A percentile compares a stretch with the other conserved stretches of the same genome.
These are phyloP conservation scores for Cyclospora cayetanensis DNA, from an alignment of 169 alveolate genomes.

Conservation along the genomic window DNA sequence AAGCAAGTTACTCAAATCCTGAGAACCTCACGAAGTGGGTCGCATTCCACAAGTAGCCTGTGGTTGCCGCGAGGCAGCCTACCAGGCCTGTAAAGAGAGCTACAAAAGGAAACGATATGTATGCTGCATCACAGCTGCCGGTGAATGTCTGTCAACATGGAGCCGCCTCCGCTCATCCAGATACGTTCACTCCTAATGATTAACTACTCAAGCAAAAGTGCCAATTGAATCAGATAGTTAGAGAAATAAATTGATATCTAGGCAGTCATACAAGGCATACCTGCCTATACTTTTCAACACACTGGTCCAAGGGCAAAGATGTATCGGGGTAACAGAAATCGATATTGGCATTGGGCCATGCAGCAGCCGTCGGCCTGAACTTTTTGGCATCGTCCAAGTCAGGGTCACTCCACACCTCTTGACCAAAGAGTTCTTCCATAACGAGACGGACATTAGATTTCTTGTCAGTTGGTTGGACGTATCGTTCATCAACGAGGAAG, in stretches of 20 bases:
- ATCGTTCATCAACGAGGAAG: slow-evolving; percentile 75
- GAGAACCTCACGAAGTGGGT: background rate
- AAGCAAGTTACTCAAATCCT: slow-evolving; percentile 59
- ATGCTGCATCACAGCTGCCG: too few relatives aligned
- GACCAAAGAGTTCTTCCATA: slow-evolving; percentile 65
- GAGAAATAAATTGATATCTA: background rate
- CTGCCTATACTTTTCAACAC: slow-evolving; percentile 65
- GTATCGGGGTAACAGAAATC: slow-evolving; percentile 71
- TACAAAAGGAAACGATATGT: too few relatives aligned
- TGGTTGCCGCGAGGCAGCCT: too few relatives aligned
- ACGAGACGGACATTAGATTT: slow-evolving; percentile 69
- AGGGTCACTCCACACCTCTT: slow-evolving; percentile 58
- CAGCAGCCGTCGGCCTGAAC: slow-evolving; percentile 51
- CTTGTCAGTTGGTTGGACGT: slow-evolving; percentile 64
- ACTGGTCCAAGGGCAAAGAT: slow-evolving; percentile 69
- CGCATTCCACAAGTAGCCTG: too few relatives aligned
- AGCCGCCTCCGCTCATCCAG: too few relatives aligned
- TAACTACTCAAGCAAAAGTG: too few relatives aligned
- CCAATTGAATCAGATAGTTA: too few relatives aligned
- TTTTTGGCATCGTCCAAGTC: background rate
- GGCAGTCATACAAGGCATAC: background rate
- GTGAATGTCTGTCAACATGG: too few relatives aligned
- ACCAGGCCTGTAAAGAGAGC: too few relatives aligned
- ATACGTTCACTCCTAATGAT: too few relatives aligned
- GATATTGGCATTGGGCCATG: slow-evolving; percentile 38